Conservation (phyloP, 208 protist species). For the Wallacemonas rigidus region DNA sequence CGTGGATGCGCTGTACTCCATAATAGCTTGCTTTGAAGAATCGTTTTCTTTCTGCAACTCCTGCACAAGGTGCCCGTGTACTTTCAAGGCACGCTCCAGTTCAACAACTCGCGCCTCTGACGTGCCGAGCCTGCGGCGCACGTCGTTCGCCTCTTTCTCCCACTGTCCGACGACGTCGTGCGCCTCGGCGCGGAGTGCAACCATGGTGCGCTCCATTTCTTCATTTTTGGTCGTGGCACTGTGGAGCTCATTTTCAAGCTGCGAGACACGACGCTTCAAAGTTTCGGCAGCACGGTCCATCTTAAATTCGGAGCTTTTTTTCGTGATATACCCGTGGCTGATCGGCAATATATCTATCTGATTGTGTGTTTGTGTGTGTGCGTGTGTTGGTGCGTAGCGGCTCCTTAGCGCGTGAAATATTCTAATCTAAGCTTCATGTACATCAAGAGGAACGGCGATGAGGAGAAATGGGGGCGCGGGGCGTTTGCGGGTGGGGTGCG, state of each 20-base stretch:
- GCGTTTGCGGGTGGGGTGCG: no score
- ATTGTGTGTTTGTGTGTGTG: background rate
- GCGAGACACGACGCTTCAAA: slow-evolving; percentile 69
- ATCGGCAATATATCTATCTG: no score
- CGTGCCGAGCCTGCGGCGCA: slow-evolving; percentile 38
- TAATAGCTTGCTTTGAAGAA: slow-evolving; percentile 26
- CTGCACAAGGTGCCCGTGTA: background rate
- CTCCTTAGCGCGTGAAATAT: no score
- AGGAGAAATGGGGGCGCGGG: no score
- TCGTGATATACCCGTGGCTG: no score
- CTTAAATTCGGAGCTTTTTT: background rate
- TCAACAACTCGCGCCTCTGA: slow-evolving; percentile 13
- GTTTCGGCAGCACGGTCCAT: slow-evolving; percentile 50
- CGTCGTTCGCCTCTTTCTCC: slow-evolving; percentile 52
- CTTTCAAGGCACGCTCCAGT: slow-evolving; percentile 1
- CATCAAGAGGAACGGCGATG: no score
- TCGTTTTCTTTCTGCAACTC: slow-evolving; percentile 23
- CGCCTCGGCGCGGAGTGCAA: slow-evolving; percentile 57
- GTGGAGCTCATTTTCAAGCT: slow-evolving; percentile 65
- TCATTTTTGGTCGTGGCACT: slow-evolving; percentile 32
- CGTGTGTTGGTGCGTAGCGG: background rate
- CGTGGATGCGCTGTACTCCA: slow-evolving; percentile 25
- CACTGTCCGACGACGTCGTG: slow-evolving; percentile 78
- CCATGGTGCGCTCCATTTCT: slow-evolving; percentile 49
- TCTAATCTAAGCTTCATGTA: no score